Evolutionary conservation across 2,329 filamentous ascomycete species (phyloP).

Genomic region (Colletotrichum sansevieriae): DNA sequence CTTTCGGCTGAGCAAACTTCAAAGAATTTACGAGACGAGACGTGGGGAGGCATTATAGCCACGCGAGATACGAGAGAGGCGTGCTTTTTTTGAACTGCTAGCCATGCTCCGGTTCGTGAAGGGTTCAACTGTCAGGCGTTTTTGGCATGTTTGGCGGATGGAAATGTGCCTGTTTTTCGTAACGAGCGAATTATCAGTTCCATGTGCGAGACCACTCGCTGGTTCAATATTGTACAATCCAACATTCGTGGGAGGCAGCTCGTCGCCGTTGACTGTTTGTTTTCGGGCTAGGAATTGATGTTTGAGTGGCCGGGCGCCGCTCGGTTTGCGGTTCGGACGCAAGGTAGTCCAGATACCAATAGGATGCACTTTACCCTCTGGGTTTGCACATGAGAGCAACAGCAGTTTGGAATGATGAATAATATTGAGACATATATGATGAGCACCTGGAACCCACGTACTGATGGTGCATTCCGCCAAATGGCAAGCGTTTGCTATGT

Average conservation of each 20-base stretch:
- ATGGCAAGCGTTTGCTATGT: too few species aligned
- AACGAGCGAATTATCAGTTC: not conserved
- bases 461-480: too few species aligned
- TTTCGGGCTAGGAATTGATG: too few species aligned
- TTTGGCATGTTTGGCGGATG: not conserved
- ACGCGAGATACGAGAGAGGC: not conserved
- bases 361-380: too few species aligned
- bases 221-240: too few species aligned
- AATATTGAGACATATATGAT: too few species aligned
- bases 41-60: not conserved
- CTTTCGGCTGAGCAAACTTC: not conserved
- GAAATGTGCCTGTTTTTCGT: not conserved
- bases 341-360: too few species aligned
- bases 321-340: too few species aligned
- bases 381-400: slow-evolving; percentile 5
- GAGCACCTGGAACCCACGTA: too few species aligned
- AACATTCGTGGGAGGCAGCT: too few species aligned
- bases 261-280: too few species aligned
- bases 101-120: not conserved
- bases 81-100: not conserved
- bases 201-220: not conserved
- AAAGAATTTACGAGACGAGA: not conserved
- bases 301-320: too few species aligned
- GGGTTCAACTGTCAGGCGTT: not conserved
- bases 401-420: not conserved